Percentiles rank a stretch among this genome's conserved stretches.
These are phyloP conservation scores for Mangifera indica DNA, from an alignment of 345 rosid species.

Conservation along the genomic window DNA sequence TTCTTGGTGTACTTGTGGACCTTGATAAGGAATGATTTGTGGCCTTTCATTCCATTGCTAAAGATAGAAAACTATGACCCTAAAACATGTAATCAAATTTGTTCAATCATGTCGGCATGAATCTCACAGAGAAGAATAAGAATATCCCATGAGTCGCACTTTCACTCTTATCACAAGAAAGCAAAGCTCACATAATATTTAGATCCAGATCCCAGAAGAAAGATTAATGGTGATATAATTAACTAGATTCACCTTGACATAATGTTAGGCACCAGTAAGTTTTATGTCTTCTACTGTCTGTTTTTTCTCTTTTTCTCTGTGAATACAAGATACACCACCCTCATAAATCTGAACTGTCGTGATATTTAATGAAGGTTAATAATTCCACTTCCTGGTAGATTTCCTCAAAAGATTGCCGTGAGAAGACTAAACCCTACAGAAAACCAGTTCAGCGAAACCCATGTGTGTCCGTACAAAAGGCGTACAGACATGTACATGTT, in stretches of 20 bases:
- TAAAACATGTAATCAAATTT: neutral
- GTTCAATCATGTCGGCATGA: neutral
- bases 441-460: neutral
- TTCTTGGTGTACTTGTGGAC: slow-evolving; percentile 25
- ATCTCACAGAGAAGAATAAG: neutral
- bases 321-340: slow-evolving; percentile 31
- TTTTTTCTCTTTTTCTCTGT: slow-evolving; percentile 20
- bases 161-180: too few relatives aligned
- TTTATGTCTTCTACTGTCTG: slow-evolving; percentile 10
- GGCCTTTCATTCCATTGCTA: slow-evolving; percentile 17
- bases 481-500: neutral
- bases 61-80: neutral
- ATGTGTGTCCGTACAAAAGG: neutral
- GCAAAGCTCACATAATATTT: too few relatives aligned
- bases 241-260: too few relatives aligned
- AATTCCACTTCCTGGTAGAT: neutral
- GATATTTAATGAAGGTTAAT: neutral
- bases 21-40: slow-evolving; percentile 23
- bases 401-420: neutral
- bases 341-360: slow-evolving; percentile 4
- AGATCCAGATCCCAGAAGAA: too few relatives aligned
- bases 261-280: neutral
- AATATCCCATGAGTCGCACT: too few relatives aligned
- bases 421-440: too few relatives aligned
- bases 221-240: too few relatives aligned